Conservation (phyloP, 257 asterid genomes). For the Rhazya stricta region DNA sequence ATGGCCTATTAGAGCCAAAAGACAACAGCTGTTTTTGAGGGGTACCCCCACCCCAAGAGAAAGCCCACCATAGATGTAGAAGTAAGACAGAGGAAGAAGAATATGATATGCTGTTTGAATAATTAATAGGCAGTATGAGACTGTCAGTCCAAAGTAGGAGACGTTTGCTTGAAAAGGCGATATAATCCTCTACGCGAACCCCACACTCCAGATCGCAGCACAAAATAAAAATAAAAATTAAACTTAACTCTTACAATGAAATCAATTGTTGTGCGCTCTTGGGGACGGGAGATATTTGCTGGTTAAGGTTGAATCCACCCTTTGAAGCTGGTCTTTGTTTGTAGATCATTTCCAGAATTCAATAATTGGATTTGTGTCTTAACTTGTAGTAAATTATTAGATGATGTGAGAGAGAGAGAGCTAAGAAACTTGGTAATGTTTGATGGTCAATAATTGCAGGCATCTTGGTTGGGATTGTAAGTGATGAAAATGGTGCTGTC, state of each 20-base stretch:
- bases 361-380: background rate
- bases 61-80: background rate
- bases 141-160: background rate
- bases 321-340: background rate
- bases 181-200: too few relatives aligned
- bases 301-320: background rate
- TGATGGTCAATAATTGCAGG: slow-evolving; percentile 4
- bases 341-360: background rate
- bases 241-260: too few relatives aligned
- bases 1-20: slow-evolving; percentile 10
- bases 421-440: background rate
- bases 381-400: background rate
- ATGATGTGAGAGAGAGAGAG: too few relatives aligned
- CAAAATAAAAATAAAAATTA: too few relatives aligned
- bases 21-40: background rate
- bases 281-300: too few relatives aligned
- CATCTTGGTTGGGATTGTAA: background rate
- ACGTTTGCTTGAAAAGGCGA: too few relatives aligned
- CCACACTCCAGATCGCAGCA: too few relatives aligned
- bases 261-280: too few relatives aligned
- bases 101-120: background rate
- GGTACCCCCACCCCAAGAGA: too few relatives aligned
- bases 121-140: background rate
- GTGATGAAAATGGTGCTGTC: background rate
- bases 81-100: background rate